Evolutionary conservation across 139 green algal species (phyloP), one percentile per base, ranked within the genome.

Genomic region (Chlamydomonas schloesseri): DNA sequence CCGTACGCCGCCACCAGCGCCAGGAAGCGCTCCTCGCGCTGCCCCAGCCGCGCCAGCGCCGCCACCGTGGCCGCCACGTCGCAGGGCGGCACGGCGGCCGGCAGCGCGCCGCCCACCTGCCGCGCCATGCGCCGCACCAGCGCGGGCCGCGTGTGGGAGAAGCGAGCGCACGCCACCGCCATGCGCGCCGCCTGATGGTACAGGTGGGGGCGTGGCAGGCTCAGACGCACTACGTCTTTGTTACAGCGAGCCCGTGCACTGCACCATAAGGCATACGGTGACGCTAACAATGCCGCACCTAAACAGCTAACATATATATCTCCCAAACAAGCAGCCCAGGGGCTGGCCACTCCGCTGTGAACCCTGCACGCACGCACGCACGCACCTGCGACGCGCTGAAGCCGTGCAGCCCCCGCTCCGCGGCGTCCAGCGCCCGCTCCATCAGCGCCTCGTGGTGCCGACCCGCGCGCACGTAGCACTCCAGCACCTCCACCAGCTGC

Each of bases 21-120:
- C 65, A 86, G 31, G 80, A 86, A 86, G 42, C 80, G 46, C 67
- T 69, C 50, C 50, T 86, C 80, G 31, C 42, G 33, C 50, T 71
- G 67, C 29, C 80, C 24, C 47, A 28, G 31, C 33, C 68, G 70
- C 67, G 80, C 69, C 67, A 86, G 47, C 47, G 53, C 67, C 33
- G 4, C 65, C 31, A 68, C 65, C 17, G 46, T 57, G 18, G 21
- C 65, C 47, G 50, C n/a, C 64, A 85, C 65, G 65, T 77, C 67
- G 28, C 80, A 29, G 57, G 23, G 46, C 29, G 18, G 72, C 46
- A 9, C 26, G 14, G 33, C 23, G 37, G 47, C 33, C 24, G 46
- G 53, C 80, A 86, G 29, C 28, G 70, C 67, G 21, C 31, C 80
- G n/a, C 28, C 80, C n/a, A 86, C 33, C 33, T 86, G 80, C 47